These are phyloP conservation scores for Escovopsis weberi DNA, from an alignment of 2,329 filamentous ascomycete species.

Conservation along the genomic window DNA sequence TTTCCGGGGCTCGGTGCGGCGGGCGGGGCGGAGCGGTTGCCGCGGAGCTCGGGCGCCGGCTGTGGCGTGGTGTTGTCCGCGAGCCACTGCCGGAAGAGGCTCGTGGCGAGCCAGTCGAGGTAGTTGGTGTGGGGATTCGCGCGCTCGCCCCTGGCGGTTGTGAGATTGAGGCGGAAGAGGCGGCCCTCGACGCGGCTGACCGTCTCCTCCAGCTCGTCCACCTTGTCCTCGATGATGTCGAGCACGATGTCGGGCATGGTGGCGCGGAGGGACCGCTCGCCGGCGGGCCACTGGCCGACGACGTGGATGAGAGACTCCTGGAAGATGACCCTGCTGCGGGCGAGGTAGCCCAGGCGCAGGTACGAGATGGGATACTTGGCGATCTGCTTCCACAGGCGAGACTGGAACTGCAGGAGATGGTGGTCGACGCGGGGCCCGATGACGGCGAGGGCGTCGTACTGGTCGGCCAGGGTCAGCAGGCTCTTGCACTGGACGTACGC, in stretches of 20 bases:
- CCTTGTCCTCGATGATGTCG: constrained; percentile 88
- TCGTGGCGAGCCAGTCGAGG: constrained; percentile 79
- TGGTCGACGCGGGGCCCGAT: constrained; percentile 86
- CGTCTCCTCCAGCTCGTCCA: constrained; percentile 75
- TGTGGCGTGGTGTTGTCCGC: constrained; percentile 76
- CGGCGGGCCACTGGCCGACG: constrained; percentile 83
- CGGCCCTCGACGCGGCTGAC: constrained; percentile 67
- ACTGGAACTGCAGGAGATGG: constrained; percentile 83
- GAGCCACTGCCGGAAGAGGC: constrained; percentile 82
- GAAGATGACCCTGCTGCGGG: constrained; percentile 70
- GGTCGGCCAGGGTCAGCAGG: constrained; percentile 75
- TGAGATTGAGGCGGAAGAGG: constrained; percentile 68
- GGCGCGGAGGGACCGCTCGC: constrained; percentile 60
- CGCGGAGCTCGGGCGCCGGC: constrained; percentile 21
- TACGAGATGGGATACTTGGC: constrained; percentile 92
- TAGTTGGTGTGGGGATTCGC: constrained; percentile 68
- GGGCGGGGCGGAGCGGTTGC: constrained; percentile 14
- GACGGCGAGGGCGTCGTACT: constrained; percentile 81
- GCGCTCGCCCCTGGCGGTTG: constrained; percentile 65
- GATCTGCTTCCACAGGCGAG: constrained; percentile 86
- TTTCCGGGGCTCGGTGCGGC: constrained; percentile 34
- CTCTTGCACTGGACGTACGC: constrained; percentile 92
- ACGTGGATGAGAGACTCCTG: constrained; percentile 85
- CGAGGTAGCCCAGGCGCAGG: constrained; percentile 75
- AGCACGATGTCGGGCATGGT: constrained; percentile 62